These are phyloP conservation scores for Ogataea hybrid DNA, from an alignment of 1,139 yeast species.

Conservation along the genomic window DNA sequence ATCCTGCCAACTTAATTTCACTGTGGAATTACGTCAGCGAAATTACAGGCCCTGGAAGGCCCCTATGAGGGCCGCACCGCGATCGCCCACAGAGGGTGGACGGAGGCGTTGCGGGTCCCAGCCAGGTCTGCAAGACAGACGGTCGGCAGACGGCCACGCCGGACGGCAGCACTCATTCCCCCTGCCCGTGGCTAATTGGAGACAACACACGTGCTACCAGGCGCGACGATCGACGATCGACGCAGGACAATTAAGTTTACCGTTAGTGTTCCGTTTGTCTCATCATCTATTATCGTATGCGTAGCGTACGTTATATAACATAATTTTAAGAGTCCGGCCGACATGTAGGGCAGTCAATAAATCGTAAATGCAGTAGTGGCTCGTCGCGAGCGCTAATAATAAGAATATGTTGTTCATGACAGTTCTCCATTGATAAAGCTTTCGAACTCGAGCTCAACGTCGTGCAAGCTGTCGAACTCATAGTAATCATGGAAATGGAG, in stretches of 20 bases:
- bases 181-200: neutral
- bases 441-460: slow-evolving; percentile 30
- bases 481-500: slow-evolving; percentile 17
- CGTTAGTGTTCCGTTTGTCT: neutral
- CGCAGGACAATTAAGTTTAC: neutral
- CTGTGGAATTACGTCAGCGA: slow-evolving; percentile 1
- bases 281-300: slow-evolving; percentile 9
- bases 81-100: too few species aligned
- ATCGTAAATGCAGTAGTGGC: slow-evolving; percentile 7
- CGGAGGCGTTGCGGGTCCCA: too few species aligned
- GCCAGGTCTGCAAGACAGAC: too few species aligned
- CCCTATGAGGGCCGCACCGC: neutral
- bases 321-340: slow-evolving; percentile 1
- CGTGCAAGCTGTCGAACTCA: slow-evolving; percentile 17
- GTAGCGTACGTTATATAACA: slow-evolving; percentile 5
- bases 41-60: neutral
- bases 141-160: too few species aligned
- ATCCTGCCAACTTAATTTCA: neutral
- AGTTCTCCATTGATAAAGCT: slow-evolving; percentile 28
- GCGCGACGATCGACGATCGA: slow-evolving; percentile 3
- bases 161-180: too few species aligned
- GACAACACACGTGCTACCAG: neutral
- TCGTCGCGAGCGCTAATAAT: slow-evolving; percentile 6
- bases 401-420: slow-evolving; percentile 9
- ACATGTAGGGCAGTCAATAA: neutral